These are phyloP conservation scores for Wickerhamiella allomyrinae DNA, from an alignment of 805 yeast genomes.

Conservation along the genomic window DNA sequence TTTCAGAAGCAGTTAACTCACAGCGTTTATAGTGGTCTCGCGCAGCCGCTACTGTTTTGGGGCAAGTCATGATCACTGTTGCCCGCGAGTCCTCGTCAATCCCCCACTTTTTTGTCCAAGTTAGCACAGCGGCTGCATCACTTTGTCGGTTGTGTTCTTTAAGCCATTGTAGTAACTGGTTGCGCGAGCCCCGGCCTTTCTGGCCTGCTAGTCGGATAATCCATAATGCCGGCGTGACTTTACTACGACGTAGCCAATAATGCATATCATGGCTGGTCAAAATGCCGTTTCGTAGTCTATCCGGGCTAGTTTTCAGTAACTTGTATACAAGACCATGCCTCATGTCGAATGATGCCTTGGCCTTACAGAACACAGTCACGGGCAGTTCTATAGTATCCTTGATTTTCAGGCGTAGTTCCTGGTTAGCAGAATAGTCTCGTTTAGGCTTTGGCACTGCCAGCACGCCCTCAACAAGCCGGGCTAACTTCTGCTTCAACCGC, in stretches of 20 bases:
- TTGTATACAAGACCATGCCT: constrained; percentile 18
- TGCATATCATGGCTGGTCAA: constrained; percentile 14
- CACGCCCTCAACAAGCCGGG: constrained; percentile 7
- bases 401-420: constrained; percentile 10
- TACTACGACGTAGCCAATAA: constrained; percentile 15
- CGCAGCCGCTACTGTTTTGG: constrained; percentile 12
- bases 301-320: constrained; percentile 11
- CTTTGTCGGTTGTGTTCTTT: constrained; percentile 1
- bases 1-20: constrained; percentile 3
- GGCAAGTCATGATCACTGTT: constrained; percentile 7
- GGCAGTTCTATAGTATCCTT: constrained; percentile 8
- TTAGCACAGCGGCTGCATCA: constrained; percentile 7
- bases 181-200: constrained; percentile 13
- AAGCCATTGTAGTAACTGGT: constrained; percentile 15
- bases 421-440: constrained; percentile 8
- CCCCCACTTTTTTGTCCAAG: constrained; percentile 20
- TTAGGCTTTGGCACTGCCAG: neutral
- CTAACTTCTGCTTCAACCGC: constrained; percentile 9
- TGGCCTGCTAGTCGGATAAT: constrained; percentile 16
- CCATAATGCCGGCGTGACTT: constrained; percentile 18
- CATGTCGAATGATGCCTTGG: constrained; percentile 10
- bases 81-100: constrained; percentile 13
- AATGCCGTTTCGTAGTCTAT: constrained; percentile 13
- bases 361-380: constrained; percentile 10
- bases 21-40: constrained; percentile 10